Conservation (phyloP, 2,329 filamentous ascomycete genomes). For the Beauveria sp. region DNA sequence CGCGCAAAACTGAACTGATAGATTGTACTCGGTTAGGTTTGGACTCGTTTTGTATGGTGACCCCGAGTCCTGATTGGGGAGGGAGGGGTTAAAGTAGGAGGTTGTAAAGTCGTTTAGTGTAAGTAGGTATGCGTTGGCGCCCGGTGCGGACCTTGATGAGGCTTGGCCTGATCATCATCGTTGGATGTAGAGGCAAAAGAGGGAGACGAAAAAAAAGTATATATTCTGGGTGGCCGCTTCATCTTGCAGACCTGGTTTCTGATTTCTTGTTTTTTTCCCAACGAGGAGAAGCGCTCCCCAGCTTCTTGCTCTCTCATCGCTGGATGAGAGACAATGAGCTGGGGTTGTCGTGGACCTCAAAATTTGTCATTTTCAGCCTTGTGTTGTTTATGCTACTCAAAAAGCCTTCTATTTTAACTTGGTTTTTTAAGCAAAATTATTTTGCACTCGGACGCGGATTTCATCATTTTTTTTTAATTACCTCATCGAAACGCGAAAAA, state of each 20-base stretch:
- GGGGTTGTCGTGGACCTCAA: not conserved
- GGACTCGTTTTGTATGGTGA: too few relatives aligned
- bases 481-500: too few relatives aligned
- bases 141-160: not conserved
- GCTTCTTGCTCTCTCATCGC: not conserved
- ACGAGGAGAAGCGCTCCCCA: slow-evolving; percentile 2
- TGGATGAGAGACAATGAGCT: not conserved
- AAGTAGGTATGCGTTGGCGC: too few relatives aligned
- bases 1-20: too few relatives aligned
- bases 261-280: not conserved
- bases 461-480: not conserved
- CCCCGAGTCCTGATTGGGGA: too few relatives aligned
- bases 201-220: slow-evolving; percentile 7
- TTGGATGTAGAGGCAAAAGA: too few relatives aligned
- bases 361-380: not conserved
- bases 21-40: too few relatives aligned
- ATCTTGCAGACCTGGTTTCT: too few relatives aligned
- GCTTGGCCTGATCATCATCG: not conserved
- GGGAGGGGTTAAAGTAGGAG: too few relatives aligned
- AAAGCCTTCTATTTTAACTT: not conserved
- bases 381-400: not conserved
- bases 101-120: too few relatives aligned
- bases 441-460: not conserved
- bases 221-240: not conserved
- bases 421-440: not conserved